Conservation (phyloP, 2,329 filamentous ascomycete species). For the Colletotrichum sp. region DNA sequence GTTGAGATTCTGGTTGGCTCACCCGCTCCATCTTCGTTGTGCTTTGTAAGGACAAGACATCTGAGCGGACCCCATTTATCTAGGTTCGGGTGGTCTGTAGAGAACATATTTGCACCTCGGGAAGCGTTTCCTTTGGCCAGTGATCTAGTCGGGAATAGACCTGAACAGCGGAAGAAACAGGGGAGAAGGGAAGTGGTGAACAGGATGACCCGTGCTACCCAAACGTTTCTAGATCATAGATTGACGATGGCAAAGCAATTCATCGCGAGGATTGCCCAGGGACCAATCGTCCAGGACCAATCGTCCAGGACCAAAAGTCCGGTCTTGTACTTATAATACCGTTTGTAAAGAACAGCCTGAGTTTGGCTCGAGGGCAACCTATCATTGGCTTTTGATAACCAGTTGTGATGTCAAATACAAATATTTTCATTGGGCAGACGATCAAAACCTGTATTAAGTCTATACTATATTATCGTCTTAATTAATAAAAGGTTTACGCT, state of each 20-base stretch:
- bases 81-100: neutral
- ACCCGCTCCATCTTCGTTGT: neutral
- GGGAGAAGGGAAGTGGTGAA: no score
- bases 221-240: neutral
- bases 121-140: neutral
- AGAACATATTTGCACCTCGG: neutral
- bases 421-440: no score
- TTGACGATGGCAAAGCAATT: neutral
- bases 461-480: no score
- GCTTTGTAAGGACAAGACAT: rapidly evolving
- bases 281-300: rapidly evolving
- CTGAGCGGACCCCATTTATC: neutral
- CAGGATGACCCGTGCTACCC: rapidly evolving
- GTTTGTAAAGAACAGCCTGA: neutral
- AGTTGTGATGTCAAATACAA: no score
- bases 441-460: no score
- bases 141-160: neutral
- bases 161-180: no score
- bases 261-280: neutral
- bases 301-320: rapidly evolving
- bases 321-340: neutral
- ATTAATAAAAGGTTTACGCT: no score
- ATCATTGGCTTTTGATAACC: rapidly evolving
- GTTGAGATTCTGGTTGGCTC: neutral
- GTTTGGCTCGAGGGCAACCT: neutral